Percentiles rank a stretch among this genome's conserved stretches.
Conservation (phyloP, 768 basidiomycete species). For the Suillus placidus region DNA sequence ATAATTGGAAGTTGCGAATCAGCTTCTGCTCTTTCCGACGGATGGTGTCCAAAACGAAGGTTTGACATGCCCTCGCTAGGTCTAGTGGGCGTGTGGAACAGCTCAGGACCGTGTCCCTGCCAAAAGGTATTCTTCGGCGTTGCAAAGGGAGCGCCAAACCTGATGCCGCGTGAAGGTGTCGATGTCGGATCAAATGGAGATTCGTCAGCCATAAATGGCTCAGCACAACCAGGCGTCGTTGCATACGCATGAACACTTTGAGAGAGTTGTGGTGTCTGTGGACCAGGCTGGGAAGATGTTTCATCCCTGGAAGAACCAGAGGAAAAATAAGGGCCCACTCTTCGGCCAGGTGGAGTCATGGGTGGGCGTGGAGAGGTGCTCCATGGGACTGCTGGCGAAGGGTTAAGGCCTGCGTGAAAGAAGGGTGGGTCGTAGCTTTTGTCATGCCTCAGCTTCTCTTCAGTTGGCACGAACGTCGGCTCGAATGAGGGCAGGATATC, state of each 20-base stretch:
- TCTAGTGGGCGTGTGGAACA: constrained; percentile 59
- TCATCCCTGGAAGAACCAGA: constrained; percentile 50
- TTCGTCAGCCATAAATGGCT: constrained; percentile 45
- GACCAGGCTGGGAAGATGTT: constrained; percentile 51
- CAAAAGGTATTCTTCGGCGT: constrained; percentile 65
- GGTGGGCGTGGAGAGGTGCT: constrained; percentile 39
- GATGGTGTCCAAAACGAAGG: constrained; percentile 17
- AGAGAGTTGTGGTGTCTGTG: constrained; percentile 54
- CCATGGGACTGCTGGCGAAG: constrained; percentile 61
- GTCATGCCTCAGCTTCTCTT: constrained; percentile 45
- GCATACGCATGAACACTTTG: constrained; percentile 44
- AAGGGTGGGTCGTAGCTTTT: constrained; percentile 59
- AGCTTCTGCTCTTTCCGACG: constrained; percentile 26
- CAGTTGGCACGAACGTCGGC: constrained; percentile 72
- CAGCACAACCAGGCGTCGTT: constrained; percentile 40
- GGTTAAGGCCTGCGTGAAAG: constrained; percentile 53
- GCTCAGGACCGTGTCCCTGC: constrained; percentile 42
- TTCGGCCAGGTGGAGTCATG: constrained; percentile 51
- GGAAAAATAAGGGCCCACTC: constrained; percentile 30
- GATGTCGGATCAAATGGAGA: constrained; percentile 76
- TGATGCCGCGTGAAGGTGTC: constrained; percentile 80
- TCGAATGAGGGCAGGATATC: constrained; percentile 42
- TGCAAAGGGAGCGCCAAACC: constrained; percentile 56
- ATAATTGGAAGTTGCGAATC: constrained; percentile 22
- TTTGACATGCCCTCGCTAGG: constrained; percentile 26